Evolutionary conservation across 108 stramenopile species (phyloP), one percentile per base, ranked within the genome.

Genomic region (Stephanodiscus triporus): DNA sequence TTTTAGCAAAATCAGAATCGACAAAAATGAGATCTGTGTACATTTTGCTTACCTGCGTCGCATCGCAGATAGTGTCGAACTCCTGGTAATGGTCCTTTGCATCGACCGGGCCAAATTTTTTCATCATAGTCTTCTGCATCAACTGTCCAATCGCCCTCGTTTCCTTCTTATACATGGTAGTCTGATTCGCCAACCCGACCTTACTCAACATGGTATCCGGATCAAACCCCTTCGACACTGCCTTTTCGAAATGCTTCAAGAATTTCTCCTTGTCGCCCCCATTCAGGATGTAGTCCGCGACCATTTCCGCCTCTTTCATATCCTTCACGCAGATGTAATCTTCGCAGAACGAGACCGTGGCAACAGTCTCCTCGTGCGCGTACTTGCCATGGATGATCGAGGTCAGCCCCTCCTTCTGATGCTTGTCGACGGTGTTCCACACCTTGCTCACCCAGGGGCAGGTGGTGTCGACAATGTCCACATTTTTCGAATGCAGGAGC

Each of bases 81-180:
- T 95, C 97, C 78, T 84, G 85, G 86, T 95, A 97, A 80, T 94
- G 95, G 34, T 89, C 76, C 47, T 90, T 76, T 17, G 84, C 73
- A 63, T 95, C 68, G 19, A 77, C 88, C 23, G 96, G 95, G 20
- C 95, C 95, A 80, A 80, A 93, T 78, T 95, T 95, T 60, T 88
- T 85, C 79, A 97, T 94, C 81, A 94, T 85, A 1, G 92, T 72
- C 84, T 95, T 97, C 82, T 97, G 95, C 59, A 97, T 84, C 42
- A 97, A 68, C 73, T 95, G 89, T 9, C 97, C 97, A 67, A 98
- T 97, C 14, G 91, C 96, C 53, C 94, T 85, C 13, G 97, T 98
- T 81, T 98, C 97, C 73, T 96, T 93, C 90, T 98, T 98, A 85
- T 98, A 98, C 97, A 98, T 98, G 56, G 97, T 98, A 22, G 97